These are phyloP conservation scores for Sordariomycetes sp. DNA, from an alignment of 2,329 filamentous ascomycete genomes.

Conservation along the genomic window DNA sequence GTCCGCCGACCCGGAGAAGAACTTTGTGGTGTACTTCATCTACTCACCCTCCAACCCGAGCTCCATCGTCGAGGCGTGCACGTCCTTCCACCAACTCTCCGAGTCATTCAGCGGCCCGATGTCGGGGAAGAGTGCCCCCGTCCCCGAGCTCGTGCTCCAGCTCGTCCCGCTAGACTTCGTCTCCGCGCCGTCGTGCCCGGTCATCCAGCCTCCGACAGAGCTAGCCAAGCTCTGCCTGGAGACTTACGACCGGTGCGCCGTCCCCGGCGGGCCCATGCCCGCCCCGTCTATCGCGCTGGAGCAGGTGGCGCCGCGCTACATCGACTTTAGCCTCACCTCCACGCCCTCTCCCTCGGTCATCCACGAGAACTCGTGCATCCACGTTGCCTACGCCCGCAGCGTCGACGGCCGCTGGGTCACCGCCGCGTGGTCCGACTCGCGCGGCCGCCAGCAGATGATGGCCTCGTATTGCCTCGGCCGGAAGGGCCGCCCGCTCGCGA, in stretches of 20 bases:
- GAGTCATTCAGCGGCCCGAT: constrained; percentile 39
- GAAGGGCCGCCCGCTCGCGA: constrained; percentile 39
- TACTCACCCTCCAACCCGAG: constrained; percentile 54
- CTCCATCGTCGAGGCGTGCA: constrained; percentile 59
- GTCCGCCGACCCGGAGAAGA: constrained; percentile 34
- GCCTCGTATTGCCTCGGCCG: constrained; percentile 62
- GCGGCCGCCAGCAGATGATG: constrained; percentile 61
- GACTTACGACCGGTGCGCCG: constrained; percentile 64
- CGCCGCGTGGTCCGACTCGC: constrained; percentile 71
- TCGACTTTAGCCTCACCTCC: constrained; percentile 63
- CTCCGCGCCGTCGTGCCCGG: constrained; percentile 49
- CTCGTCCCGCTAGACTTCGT: constrained; percentile 61
- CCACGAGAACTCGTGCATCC: constrained; percentile 69
- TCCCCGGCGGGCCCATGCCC: constrained; percentile 44
- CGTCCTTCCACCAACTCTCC: constrained; percentile 63
- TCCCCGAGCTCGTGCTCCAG: constrained; percentile 66
- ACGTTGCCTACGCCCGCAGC: constrained; percentile 69
- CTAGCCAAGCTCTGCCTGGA: constrained; percentile 58
- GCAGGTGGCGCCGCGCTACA: constrained; percentile 54
- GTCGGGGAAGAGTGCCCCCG: constrained; percentile 26
- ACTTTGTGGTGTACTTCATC: constrained; percentile 67
- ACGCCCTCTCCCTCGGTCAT: constrained; percentile 63
- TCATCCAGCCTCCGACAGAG: constrained; percentile 49
- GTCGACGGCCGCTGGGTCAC: constrained; percentile 69
- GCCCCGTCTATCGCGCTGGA: constrained; percentile 66